phyloP scores from a whole-genome alignment of 257 asterid species.

The Salvia hispanica region DNA sequence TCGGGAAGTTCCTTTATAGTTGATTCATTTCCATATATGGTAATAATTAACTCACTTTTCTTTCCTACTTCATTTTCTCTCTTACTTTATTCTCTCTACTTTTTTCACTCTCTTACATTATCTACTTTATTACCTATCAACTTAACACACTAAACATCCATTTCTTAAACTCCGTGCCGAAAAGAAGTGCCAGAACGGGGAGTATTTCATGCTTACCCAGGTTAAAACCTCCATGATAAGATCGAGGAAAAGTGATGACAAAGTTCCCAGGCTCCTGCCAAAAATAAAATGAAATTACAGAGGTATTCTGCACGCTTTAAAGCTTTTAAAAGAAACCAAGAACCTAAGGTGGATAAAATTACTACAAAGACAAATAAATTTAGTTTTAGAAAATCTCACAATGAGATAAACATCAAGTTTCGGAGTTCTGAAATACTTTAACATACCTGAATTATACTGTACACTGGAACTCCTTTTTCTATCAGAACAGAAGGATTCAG shows the following conservation, averaged over 20 bases:
- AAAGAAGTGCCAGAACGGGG: too few relatives aligned
- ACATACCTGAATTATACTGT: constrained; percentile 81
- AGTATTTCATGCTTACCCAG: constrained; percentile 57
- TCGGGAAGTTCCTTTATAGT: too few relatives aligned
- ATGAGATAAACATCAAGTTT: constrained; percentile 5
- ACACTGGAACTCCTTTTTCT: constrained; percentile 91
- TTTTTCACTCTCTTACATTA: too few relatives aligned
- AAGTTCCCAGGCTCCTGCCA: constrained; percentile 98
- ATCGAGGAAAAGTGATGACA: constrained; percentile 91
- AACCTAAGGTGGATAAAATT: constrained; percentile 10
- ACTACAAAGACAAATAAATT: constrained; percentile 16
- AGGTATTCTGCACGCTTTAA: constrained; percentile 10
- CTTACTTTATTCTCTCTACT: too few relatives aligned
- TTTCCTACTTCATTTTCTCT: too few relatives aligned
- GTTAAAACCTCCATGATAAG: constrained; percentile 98
- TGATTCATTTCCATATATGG: too few relatives aligned
- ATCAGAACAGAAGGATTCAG: constrained; percentile 85
- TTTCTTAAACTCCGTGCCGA: too few relatives aligned
- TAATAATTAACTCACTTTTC: too few relatives aligned
- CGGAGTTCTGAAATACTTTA: constrained; percentile 7
- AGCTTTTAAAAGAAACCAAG: neutral
- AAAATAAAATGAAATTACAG: constrained; percentile 27
- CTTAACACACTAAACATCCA: too few relatives aligned
- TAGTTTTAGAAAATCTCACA: constrained; percentile 1
- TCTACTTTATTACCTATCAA: too few relatives aligned